Percentiles rank a stretch among this genome's conserved stretches.
These are phyloP conservation scores for Trypanosoma scelopori DNA, from an alignment of 208 protist species.

Conservation along the genomic window DNA sequence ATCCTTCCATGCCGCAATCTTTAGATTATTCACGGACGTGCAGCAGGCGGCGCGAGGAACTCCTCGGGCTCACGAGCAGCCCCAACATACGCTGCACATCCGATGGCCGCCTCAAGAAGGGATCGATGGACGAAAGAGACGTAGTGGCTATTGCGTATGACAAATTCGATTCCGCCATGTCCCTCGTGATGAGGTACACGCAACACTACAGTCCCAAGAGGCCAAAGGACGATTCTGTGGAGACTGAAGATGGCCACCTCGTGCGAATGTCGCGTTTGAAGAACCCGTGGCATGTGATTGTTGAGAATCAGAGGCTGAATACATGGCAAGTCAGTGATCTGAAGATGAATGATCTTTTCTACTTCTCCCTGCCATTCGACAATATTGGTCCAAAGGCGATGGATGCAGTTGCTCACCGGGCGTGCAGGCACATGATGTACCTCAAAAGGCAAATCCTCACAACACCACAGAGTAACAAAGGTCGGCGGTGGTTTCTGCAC, in stretches of 20 bases:
- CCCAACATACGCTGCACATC: not conserved
- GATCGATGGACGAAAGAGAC: not conserved
- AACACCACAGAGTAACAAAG: slow-evolving; percentile 27
- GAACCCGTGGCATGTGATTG: slow-evolving; percentile 34
- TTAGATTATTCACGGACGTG: not conserved
- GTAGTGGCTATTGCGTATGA: slow-evolving; percentile 24
- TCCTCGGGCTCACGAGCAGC: not conserved
- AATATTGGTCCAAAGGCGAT: slow-evolving; percentile 22
- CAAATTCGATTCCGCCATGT: slow-evolving; percentile 28
- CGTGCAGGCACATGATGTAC: slow-evolving; percentile 23
- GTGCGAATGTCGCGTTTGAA: slow-evolving; percentile 23
- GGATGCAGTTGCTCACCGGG: slow-evolving; percentile 18
- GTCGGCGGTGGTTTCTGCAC: slow-evolving; percentile 34
- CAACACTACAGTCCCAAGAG: slow-evolving; percentile 23
- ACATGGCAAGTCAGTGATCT: slow-evolving; percentile 33
- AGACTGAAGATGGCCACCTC: slow-evolving; percentile 25
- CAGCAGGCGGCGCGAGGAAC: slow-evolving; percentile 9
- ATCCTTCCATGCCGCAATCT: not conserved
- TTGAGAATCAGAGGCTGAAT: slow-evolving; percentile 29
- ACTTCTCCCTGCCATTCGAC: slow-evolving; percentile 35
- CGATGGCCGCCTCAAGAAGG: not conserved
- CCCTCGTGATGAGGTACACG: slow-evolving; percentile 20
- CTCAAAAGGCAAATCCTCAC: slow-evolving; percentile 27
- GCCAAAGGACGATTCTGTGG: slow-evolving; percentile 10
- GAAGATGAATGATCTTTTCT: slow-evolving; percentile 36